These are phyloP conservation scores for Coemansia sp. DNA, from an alignment of 192 early-diverging fungal genomes.

Conservation along the genomic window DNA sequence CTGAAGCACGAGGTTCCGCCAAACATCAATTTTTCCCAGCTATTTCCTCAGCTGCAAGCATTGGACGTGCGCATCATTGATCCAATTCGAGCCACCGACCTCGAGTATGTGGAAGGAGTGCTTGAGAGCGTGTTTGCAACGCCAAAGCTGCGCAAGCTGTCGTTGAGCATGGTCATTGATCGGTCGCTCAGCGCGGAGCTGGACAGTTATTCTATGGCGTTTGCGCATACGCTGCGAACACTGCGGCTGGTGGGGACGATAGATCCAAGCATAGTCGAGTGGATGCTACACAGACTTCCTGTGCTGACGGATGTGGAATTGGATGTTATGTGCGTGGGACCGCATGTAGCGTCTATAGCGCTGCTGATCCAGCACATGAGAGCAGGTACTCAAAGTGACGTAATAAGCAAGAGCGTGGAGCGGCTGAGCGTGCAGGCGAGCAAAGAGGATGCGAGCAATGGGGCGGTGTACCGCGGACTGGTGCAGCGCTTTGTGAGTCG, in stretches of 20 bases:
- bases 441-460: too few relatives aligned
- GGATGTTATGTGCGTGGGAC: neutral
- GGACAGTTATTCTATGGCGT: neutral
- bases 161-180: neutral
- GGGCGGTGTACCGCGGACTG: neutral
- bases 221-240: constrained; percentile 2
- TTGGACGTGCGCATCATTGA: constrained; percentile 12
- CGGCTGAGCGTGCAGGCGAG: too few relatives aligned
- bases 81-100: neutral
- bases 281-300: constrained; percentile 1
- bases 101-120: neutral
- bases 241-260: neutral
- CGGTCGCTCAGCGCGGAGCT: neutral
- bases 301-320: neutral
- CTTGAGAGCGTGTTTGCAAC: neutral
- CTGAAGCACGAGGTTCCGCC: constrained; percentile 8
- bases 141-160: neutral
- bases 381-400: neutral
- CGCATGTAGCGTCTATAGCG: constrained; percentile 9
- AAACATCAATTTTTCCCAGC: neutral
- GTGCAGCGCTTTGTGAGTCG: constrained; percentile 5
- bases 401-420: neutral
- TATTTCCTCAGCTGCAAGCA: constrained; percentile 2
- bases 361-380: constrained; percentile 5
- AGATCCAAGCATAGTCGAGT: neutral